Evolutionary conservation across 805 yeast species (phyloP), one percentile per base, ranked within the genome.

Genomic region (Candida argentea): DNA sequence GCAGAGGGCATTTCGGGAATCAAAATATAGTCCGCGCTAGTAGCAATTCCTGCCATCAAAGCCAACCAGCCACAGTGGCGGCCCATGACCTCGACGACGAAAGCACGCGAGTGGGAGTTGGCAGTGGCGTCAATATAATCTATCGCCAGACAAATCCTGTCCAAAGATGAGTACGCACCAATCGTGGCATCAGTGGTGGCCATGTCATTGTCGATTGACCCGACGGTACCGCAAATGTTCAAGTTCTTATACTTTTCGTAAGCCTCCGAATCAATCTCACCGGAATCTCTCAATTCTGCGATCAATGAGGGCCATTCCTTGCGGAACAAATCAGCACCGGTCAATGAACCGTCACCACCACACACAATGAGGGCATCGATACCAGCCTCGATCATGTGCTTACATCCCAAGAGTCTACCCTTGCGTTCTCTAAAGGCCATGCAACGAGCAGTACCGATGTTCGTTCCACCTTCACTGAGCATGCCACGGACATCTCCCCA

Each of bases 1-100:
- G 65, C 59, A 5, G 94, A 83, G 4, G 98, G 96, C 56, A 78
- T 76, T 61, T 91, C 98, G 19, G 98, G 98, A 39, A 91, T 81
- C 45, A 91, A 78, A 34, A 86, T 80, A 52, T 75, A 86, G 59
- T 91, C 98, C 3, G 98, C 97, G 45, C 91, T 82, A 16, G 96
- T 84, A 24, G 97, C 86, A 36, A 89, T 78, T 48, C 97, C 98
- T 4, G 98, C 93, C 91, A 86, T 87, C 42, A 91, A 64, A 2
- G 93, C 97, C 44, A 91, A 70, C 98, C 98, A 91, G 38, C 98
- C 98, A 67, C 98, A 91, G 55, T 91, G 96, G 50, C 98, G 76
- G 37, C 98, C 98, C 98, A 91, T 91, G 22, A 91, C 98, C 55
- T 91, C 98, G 34, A 91, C 82, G 24, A 91, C 95, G 53, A 91